A percentile compares a stretch with the other conserved stretches of the same genome.
These are phyloP conservation scores for Aspergillus puulaauensis DNA, from an alignment of 2,329 filamentous ascomycete genomes.

Conservation along the genomic window DNA sequence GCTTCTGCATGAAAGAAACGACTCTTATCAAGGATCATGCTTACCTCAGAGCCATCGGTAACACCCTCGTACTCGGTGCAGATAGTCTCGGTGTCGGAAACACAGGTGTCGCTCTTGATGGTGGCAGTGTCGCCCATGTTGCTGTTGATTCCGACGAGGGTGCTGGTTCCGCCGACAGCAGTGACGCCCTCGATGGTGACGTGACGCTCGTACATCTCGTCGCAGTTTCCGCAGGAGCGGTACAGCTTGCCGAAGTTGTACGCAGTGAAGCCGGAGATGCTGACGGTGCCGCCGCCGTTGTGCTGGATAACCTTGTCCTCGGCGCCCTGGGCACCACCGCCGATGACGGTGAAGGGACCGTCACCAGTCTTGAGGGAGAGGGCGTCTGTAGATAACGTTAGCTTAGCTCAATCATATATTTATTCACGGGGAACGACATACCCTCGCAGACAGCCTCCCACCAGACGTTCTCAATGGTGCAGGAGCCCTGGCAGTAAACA, in stretches of 20 bases:
- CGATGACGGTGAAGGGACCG: conserved; percentile 35
- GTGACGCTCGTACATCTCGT: conserved; percentile 19
- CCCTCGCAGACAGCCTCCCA: conserved; percentile 41
- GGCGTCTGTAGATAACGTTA: conserved; percentile 22
- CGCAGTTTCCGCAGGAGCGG: conserved; percentile 50
- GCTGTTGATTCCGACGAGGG: conserved; percentile 36
- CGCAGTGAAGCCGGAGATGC: conserved; percentile 39
- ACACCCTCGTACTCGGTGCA: conserved; percentile 27
- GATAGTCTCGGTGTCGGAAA: conserved; percentile 13
- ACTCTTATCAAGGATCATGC: too few relatives aligned
- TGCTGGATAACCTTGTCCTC: conserved; percentile 37
- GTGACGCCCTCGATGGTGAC: conserved; percentile 31
- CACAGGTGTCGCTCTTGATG: conserved; percentile 29
- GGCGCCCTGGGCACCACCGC: conserved; percentile 36
- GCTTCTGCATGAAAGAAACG: too few relatives aligned
- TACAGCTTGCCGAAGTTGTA: conserved; percentile 47
- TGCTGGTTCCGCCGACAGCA: conserved; percentile 27
- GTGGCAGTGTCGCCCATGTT: conserved; percentile 8
- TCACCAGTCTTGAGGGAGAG: conserved; percentile 34
- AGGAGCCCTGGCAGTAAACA: conserved; percentile 39
- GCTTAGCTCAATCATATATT: too few relatives aligned
- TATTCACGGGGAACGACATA: not conserved
- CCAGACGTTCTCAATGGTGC: conserved; percentile 36
- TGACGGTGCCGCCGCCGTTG: conserved; percentile 34
- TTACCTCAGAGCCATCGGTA: conserved; percentile 28